Evolutionary conservation across 306 rosid species (phyloP).

Genomic region (Styphnolobium japonicum): DNA sequence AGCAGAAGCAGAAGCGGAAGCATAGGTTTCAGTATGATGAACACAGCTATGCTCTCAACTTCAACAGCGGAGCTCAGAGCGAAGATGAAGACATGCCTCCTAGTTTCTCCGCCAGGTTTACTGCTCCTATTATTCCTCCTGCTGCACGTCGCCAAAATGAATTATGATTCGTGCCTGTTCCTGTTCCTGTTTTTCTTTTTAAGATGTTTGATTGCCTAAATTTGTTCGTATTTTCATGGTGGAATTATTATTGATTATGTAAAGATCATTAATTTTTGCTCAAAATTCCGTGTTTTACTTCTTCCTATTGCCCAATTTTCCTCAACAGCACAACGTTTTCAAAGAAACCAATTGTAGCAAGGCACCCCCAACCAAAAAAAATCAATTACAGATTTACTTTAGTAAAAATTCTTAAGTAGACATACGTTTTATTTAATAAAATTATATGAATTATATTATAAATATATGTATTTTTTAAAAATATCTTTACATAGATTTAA

Average conservation of each 20-base stretch:
- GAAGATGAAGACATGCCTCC: constrained; percentile 50
- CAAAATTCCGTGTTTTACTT: not conserved
- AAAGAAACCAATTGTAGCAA: not conserved
- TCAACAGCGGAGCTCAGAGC: constrained; percentile 41
- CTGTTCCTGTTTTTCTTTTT: not conserved
- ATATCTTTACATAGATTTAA: too few relatives aligned
- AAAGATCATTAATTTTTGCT: not conserved
- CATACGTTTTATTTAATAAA: too few relatives aligned
- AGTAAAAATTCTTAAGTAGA: too few relatives aligned
- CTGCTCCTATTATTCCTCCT: constrained; percentile 43
- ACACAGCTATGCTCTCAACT: constrained; percentile 73
- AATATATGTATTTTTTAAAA: too few relatives aligned
- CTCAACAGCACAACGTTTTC: not conserved
- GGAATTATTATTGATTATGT: not conserved
- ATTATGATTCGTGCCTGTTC: not conserved
- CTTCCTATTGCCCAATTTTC: not conserved
- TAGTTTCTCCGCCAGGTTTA: constrained; percentile 49
- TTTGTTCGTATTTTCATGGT: not conserved
- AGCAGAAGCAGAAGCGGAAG: constrained; percentile 25
- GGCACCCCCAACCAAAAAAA: not conserved
- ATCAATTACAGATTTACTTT: too few relatives aligned
- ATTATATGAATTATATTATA: too few relatives aligned
- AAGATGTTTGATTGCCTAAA: not conserved
- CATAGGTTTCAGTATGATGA: constrained; percentile 60
- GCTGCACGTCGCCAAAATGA: constrained; percentile 9